These are phyloP conservation scores for Codiaeum variegatum DNA, from an alignment of 441 rosid species.

Conservation along the genomic window DNA sequence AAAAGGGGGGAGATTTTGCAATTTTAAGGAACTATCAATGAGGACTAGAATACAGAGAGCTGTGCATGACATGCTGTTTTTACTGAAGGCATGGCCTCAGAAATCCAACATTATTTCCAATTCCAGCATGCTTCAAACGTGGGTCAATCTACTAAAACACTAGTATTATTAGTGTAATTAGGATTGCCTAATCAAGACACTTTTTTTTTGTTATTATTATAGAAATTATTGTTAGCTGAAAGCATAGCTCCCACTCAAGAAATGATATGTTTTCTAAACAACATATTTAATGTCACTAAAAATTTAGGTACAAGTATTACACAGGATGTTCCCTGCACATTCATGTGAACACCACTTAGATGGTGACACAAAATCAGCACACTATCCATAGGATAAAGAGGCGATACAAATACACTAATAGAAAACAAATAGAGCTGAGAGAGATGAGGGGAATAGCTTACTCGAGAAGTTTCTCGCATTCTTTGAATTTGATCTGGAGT, in stretches of 20 bases:
- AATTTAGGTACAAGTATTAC: background rate
- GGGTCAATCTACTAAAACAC: background rate
- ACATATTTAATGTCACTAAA: background rate
- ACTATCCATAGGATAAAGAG: background rate
- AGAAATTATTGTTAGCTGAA: background rate
- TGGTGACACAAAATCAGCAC: background rate
- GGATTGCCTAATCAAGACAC: background rate
- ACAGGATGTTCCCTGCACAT: background rate
- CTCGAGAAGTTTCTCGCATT: constrained; percentile 88
- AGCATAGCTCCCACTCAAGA: background rate
- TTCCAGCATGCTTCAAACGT: background rate
- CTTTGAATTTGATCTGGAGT: constrained; percentile 70
- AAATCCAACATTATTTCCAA: background rate
- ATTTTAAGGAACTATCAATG: background rate
- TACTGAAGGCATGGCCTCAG: background rate
- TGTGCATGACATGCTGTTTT: background rate
- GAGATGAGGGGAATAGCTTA: constrained; percentile 32
- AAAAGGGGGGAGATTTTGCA: background rate
- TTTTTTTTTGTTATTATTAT: background rate
- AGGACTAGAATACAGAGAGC: background rate
- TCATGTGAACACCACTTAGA: background rate
- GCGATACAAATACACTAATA: background rate
- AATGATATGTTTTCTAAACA: background rate
- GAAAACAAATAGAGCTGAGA: background rate
- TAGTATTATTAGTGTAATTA: background rate